Evolutionary conservation across 148 eudicot species (phyloP), one percentile per base, ranked within the genome.

Genomic region (Camellia sinensis): DNA sequence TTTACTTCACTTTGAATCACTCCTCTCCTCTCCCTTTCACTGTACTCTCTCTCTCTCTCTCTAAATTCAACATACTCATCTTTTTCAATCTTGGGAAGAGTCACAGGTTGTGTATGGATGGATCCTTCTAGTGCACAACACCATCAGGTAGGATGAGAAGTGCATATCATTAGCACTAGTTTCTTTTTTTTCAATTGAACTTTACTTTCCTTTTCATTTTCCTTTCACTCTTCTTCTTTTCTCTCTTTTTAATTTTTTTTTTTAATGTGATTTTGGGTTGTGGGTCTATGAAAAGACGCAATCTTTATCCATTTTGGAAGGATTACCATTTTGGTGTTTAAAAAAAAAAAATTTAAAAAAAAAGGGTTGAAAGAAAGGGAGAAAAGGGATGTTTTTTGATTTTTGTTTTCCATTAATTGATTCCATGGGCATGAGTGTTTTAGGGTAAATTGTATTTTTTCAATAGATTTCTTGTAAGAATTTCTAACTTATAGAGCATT

Each of bases 111-210:
- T 12, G 73, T 7, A 69, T 57, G 81, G 75, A 79, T 70, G 81
- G 81, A 79, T 79, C 70, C 59, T 76, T 71, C 75, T 57, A 59
- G 9, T 70, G 75, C 75, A 43, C 67, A 69, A 69, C 81, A 70
- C 17, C 81, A 70, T 44, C 67, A 79, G 81, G 73, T 69, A 69
- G 73, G 73, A 69, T 69, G 7, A 5, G 21, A 14, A 68, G 6
- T 15, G 8, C 41, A 37, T 8, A 22, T 14, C 61, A 57, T 57
- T 57, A 10, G 61, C 17, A 10, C 61, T 6, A 14, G 61, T 57
- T 6, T 3, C 12, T 11, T 62, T n/a, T 62, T 19, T 21, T 22
- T 5, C 18, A 4, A 60, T 60, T 60, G 19, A 18, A 60, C 64
- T 60, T 60, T 60, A 15, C 19, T 60, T 60, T 60, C 21, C 64